Conservation (phyloP, 2,329 filamentous ascomycete species). For the Mycogone perniciosa region DNA sequence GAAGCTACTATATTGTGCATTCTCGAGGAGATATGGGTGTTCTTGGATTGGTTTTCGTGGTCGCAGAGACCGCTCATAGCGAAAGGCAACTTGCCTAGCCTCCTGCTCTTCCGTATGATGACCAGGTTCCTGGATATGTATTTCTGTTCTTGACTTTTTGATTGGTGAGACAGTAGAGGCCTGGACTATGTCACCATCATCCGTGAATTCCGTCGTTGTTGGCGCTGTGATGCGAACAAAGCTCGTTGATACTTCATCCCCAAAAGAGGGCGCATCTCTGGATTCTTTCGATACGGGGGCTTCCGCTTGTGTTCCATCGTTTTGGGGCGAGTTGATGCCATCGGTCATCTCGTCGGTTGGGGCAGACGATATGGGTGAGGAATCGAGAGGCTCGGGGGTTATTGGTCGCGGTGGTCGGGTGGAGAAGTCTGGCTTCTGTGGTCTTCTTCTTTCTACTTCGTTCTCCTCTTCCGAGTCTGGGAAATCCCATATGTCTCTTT, state of each 20-base stretch:
- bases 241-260: constrained; percentile 32
- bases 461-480: constrained; percentile 24
- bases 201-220: constrained; percentile 21
- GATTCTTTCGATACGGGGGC: not conserved
- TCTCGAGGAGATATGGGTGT: constrained; percentile 53
- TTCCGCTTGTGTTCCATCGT: not conserved
- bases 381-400: not conserved
- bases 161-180: not conserved
- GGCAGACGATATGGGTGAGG: constrained; percentile 20
- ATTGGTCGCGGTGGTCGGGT: not conserved
- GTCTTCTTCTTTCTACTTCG: constrained; percentile 12
- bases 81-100: constrained; percentile 23
- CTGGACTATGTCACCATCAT: not conserved
- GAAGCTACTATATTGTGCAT: constrained; percentile 45
- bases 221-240: constrained; percentile 31
- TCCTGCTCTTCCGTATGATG: constrained; percentile 18
- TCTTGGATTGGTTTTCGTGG: constrained; percentile 56
- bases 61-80: constrained; percentile 45
- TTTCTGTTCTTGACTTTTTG: constrained; percentile 11
- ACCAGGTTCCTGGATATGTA: not conserved
- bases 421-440: not conserved
- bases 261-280: not conserved
- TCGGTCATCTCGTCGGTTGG: constrained; percentile 20
- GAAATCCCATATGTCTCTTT: constrained; percentile 8
- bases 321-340: not conserved